A percentile compares a stretch with the other conserved stretches of the same genome.
These are phyloP conservation scores for Piromyces finnis DNA, from an alignment of 192 early-diverging fungal species.

Conservation along the genomic window DNA sequence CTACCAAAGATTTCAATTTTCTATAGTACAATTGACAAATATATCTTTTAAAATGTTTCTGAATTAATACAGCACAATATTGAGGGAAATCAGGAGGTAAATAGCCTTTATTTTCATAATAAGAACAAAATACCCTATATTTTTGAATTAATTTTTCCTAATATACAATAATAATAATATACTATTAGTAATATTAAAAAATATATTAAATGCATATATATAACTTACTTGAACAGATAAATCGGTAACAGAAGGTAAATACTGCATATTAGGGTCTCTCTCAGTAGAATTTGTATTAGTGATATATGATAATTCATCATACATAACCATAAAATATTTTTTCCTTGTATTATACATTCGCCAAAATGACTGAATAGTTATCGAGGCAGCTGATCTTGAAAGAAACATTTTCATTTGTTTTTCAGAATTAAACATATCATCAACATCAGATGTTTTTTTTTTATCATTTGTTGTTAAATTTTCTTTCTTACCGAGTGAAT, in stretches of 20 bases:
- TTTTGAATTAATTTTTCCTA: conserved; percentile 25
- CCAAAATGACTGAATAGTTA: neutral
- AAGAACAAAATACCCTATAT: conserved; percentile 16
- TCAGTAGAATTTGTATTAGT: neutral
- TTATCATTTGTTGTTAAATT: neutral
- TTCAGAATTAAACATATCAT: neutral
- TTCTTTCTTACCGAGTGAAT: neutral
- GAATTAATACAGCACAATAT: conserved; percentile 31
- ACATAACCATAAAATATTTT: neutral
- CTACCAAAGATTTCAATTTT: neutral
- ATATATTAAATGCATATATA: neutral
- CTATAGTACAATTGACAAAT: neutral
- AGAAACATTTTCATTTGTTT: neutral
- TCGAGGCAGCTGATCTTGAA: neutral
- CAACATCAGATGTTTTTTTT: neutral
- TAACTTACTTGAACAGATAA: neutral
- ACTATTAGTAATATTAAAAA: too few species aligned
- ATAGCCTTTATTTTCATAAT: conserved; percentile 8
- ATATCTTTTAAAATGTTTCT: conserved; percentile 3
- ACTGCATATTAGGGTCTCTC: neutral
- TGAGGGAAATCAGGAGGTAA: conserved; percentile 25
- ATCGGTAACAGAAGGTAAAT: neutral
- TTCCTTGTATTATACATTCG: neutral
- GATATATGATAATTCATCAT: neutral
- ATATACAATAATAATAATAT: neutral